Evolutionary conservation across 805 yeast genomes (phyloP).

Genomic region (Wickerhamomyces bisporus): DNA sequence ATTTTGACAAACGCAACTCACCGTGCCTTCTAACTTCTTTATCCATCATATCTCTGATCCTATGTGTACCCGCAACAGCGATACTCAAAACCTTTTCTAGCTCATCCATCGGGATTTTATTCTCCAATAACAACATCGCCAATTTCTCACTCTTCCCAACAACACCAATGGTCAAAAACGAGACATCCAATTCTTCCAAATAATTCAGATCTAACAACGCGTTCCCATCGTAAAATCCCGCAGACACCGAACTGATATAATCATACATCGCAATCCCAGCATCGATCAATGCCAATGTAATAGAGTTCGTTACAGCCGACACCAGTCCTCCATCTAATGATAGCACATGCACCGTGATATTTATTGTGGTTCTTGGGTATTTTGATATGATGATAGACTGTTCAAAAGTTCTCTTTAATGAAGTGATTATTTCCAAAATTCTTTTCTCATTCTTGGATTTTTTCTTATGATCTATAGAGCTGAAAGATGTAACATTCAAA

Average conservation of each 20-base stretch:
- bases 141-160: conserved; percentile 79
- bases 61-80: conserved; percentile 83
- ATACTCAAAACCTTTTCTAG: conserved; percentile 71
- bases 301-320: conserved; percentile 75
- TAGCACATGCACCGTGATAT: conserved; percentile 67
- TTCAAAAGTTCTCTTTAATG: conserved; percentile 63
- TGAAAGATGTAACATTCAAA: conserved; percentile 74
- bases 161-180: conserved; percentile 76
- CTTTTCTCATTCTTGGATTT: conserved; percentile 64
- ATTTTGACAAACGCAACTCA: conserved; percentile 44
- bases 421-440: conserved; percentile 59
- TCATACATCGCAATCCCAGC: conserved; percentile 96
- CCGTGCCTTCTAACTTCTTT: conserved; percentile 76
- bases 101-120: conserved; percentile 77
- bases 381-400: conserved; percentile 69
- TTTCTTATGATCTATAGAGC: conserved; percentile 70
- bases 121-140: conserved; percentile 73
- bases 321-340: conserved; percentile 89
- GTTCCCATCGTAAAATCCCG: conserved; percentile 72
- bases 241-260: conserved; percentile 73
- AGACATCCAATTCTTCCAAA: conserved; percentile 79
- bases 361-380: conserved; percentile 81
- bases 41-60: conserved; percentile 82
- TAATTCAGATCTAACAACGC: conserved; percentile 80
- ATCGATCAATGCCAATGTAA: conserved; percentile 85